Evolutionary conservation across 164 flowering plant species (phyloP), one percentile per base, ranked within the genome.

Genomic region (Sedum album): DNA sequence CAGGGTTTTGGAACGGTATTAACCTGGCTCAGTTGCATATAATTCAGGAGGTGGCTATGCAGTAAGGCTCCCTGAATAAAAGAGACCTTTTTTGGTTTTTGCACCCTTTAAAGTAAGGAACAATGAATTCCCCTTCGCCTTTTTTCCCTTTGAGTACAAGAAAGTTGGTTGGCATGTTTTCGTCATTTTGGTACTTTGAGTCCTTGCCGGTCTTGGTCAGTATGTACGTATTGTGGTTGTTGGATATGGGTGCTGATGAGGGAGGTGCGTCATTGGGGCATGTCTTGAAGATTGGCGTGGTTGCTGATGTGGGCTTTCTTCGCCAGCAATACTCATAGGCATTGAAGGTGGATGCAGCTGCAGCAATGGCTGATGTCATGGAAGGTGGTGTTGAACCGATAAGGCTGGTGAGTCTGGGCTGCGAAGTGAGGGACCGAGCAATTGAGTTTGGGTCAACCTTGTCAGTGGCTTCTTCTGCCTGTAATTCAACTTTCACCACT

Each of bases 251-350:
- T 57, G 71, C 42, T 3, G 73, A 26, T 5, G 78, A 35, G 15
- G 62, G 62, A 57, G 33, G 62, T 57, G 78, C 26, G 39, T 80
- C 65, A 63, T 76, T 81, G 42, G 68, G 64, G 75, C 80, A 69
- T 93, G 78, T 75, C 70, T 86, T 89, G 73, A 82, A 76, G 2
- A 86, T 33, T 13, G 33, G 33, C 2, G 62, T 11, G 0, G 33
- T 28, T 6, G 31, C 2, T 57, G 62, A 57, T 57, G 62, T 26
- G 20, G 62, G 62, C 62, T 57, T 57, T 30, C 62, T 57, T 57
- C 62, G 31, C 62, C 62, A 57, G 33, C 62, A 57, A 28, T 28
- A 57, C 33, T 57, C 62, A 20, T 57, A 57, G 33, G 33, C 62
- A 28, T 57, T 57, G 62, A 57, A 30, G 62, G 62, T 57, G 62